Base-by-base conservation (phyloP, 1,139 yeast genomes). In the Debaryomycetaceae sp. region DNA sequence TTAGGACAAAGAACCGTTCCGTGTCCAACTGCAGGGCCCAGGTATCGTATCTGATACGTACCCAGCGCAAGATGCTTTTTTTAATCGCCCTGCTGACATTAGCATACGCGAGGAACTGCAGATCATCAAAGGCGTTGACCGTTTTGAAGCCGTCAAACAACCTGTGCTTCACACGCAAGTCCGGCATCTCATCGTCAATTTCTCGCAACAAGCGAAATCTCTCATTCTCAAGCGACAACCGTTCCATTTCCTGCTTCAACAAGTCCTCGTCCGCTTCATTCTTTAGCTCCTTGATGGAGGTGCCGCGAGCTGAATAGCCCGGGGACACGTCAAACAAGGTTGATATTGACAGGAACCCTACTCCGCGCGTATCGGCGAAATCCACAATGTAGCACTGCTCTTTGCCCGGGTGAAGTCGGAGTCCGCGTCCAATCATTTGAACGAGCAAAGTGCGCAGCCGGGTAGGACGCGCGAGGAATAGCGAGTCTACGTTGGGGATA, bases 371-470 rank as follows among this genome's bases (percentile, higher is more conserved):
- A 7, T 77, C 82, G 6, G 77, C 85, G 50, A 87, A 73, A 46
- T 87, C 95, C 1, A 85, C 66, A 3, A 87, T 66, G 42, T 78
- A 81, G 43, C 96, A 85, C 35, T 62, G 59, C 2, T 62, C 52
- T 45, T 87, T 87, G 0, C 67, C 73, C 4, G 62, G 55, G 43
- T 74, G 73, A 18, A 72, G 44, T 25, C 97, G 55, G 30, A 90
- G 55, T 0, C 97, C 97, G 35, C 97, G 63, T 1, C 98, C 98
- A 16, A 87, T 68, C 95, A 87, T 87, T 47, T 87, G 98, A 13
- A 76, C 68, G 27, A 85, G 52, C 27, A 86, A 54, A 0, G 81
- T 72, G 21, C 75, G 56, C 1, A 96, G 85, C 35, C 66, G 66
- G 0, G 96, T 82, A 1, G 96, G 96, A 25, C 96, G 58, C 4